Conservation (phyloP, 2,329 filamentous ascomycete genomes). For the Xylariaceae sp. region DNA sequence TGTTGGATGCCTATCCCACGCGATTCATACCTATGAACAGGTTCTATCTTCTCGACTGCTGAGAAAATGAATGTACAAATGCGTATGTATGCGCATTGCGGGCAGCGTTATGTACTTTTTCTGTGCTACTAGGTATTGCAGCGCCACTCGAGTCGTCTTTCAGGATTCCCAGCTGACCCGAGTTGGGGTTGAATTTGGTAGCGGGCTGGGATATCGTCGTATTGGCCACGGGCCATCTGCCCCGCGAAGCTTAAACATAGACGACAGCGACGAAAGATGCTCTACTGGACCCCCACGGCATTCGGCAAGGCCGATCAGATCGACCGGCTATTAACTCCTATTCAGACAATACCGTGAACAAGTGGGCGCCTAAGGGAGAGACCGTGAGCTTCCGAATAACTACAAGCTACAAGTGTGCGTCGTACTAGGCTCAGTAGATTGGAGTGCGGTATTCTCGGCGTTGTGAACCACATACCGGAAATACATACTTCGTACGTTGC, state of each 20-base stretch:
- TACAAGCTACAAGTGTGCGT: too few species aligned
- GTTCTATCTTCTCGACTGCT: too few species aligned
- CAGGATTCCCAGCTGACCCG: conserved; percentile 18
- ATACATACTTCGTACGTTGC: too few species aligned
- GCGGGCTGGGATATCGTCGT: neutral
- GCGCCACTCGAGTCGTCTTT: conserved; percentile 6
- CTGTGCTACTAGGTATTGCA: neutral
- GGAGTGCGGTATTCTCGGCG: conserved; percentile 2
- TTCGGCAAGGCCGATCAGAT: neutral
- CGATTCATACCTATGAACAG: neutral
- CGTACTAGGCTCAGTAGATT: too few species aligned
- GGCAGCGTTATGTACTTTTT: neutral
- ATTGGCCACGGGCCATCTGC: neutral
- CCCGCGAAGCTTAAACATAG: neutral
- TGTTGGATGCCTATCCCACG: neutral
- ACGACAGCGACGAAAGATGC: neutral
- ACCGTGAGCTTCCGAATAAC: too few species aligned
- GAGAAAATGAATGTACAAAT: too few species aligned
- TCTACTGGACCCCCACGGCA: neutral
- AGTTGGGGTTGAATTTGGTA: conserved; percentile 1
- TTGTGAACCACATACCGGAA: conserved; percentile 1
- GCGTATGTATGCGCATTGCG: too few species aligned
- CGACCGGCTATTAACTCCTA: too few species aligned
- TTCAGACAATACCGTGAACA: too few species aligned
- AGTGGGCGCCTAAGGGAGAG: too few species aligned